Conservation (phyloP, 345 rosid species). For the Raphanus raphanistrum region DNA sequence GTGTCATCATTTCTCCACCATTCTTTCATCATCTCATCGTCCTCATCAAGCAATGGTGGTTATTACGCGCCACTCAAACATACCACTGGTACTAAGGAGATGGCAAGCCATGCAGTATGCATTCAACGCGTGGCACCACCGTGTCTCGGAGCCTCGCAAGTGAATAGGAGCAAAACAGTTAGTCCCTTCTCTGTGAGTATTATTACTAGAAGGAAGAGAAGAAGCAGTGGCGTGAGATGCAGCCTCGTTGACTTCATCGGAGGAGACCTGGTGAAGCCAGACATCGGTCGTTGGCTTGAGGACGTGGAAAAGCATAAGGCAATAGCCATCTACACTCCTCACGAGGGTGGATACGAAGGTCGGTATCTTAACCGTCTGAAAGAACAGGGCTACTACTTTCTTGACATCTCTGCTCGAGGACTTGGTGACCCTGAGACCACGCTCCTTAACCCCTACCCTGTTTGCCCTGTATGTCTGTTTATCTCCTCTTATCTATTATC, state of each 20-base stretch:
- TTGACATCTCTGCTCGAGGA: conserved; percentile 88
- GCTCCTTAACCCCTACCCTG: conserved; percentile 81
- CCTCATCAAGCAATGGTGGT: conserved; percentile 31
- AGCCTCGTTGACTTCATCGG: conserved; percentile 68
- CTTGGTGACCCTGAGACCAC: conserved; percentile 96
- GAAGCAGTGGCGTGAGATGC: conserved; percentile 38
- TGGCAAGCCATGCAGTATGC: conserved; percentile 48
- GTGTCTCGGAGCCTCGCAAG: background rate
- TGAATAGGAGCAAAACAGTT: conserved; percentile 11
- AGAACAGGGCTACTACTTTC: conserved; percentile 82
- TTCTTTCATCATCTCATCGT: conserved; percentile 33
- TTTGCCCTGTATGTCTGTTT: conserved; percentile 65
- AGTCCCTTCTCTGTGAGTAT: conserved; percentile 21
- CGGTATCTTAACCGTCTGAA: conserved; percentile 71
- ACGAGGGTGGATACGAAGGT: conserved; percentile 95
- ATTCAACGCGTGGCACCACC: conserved; percentile 40
- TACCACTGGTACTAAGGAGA: background rate
- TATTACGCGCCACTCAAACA: conserved; percentile 17
- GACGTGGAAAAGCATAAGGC: conserved; percentile 92
- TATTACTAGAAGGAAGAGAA: conserved; percentile 17
- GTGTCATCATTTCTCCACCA: conserved; percentile 36
- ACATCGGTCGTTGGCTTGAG: conserved; percentile 72
- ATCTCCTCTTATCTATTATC: background rate
- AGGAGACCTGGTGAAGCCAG: conserved; percentile 71
- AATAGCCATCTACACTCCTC: conserved; percentile 81